A percentile compares a stretch with the other conserved stretches of the same genome.
phyloP scores from a whole-genome alignment of 495 filamentous ascomycete species.

The Aspergillus funiculosus region DNA sequence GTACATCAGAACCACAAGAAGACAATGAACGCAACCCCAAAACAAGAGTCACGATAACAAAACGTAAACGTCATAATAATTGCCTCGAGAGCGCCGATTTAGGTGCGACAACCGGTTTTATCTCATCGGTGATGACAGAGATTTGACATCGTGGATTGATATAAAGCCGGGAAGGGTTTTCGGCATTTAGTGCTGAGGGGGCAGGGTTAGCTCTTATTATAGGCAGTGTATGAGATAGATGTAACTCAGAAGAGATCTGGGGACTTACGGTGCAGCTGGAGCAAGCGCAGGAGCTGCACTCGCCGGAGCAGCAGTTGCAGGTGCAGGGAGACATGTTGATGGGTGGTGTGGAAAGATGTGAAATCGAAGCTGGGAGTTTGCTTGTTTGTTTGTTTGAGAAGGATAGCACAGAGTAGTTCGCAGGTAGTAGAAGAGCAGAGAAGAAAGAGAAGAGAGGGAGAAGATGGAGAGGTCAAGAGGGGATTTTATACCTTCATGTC shows the following conservation, averaged over 20 bases:
- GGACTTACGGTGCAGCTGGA: conserved; percentile 32
- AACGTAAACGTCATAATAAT: no score
- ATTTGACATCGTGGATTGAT: conserved; percentile 9
- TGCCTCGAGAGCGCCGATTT: not conserved
- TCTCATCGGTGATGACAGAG: no score
- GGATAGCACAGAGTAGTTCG: no score
- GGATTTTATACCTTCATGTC: not conserved
- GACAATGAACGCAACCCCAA: not conserved
- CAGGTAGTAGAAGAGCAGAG: not conserved
- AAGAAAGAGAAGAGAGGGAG: not conserved
- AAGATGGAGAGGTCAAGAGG: not conserved
- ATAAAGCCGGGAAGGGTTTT: not conserved
- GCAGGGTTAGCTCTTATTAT: not conserved
- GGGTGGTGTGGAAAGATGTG: conserved; percentile 16
- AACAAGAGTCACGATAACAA: not conserved
- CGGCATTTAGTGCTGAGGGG: conserved; percentile 19
- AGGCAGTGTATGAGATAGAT: not conserved
- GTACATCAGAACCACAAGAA: not conserved
- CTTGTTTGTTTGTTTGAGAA: not conserved
- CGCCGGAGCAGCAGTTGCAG: conserved; percentile 43
- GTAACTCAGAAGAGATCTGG: not conserved
- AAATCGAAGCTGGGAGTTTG: conserved; percentile 3
- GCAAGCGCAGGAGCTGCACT: conserved; percentile 43
- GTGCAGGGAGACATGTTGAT: conserved; percentile 41
- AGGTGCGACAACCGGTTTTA: no score